These are phyloP conservation scores for Calcarisporium arbuscula DNA, from an alignment of 2,329 filamentous ascomycete species.

Conservation along the genomic window DNA sequence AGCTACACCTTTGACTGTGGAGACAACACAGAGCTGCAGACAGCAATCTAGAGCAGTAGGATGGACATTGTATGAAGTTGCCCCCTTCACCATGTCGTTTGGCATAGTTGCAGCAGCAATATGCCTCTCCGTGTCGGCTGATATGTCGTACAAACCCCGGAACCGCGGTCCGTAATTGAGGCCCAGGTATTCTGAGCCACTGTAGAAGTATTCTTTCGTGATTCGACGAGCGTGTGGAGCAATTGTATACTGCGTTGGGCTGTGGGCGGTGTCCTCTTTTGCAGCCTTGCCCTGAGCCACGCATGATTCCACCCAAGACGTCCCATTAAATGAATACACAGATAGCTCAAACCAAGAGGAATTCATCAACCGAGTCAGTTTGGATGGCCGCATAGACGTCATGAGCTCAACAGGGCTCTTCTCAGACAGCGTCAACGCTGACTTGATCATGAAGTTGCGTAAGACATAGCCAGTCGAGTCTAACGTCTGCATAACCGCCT, in stretches of 20 bases:
- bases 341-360: conserved; percentile 5
- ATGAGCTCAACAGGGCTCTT: conserved; percentile 7
- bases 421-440: conserved; percentile 6
- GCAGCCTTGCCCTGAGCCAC: conserved; percentile 13
- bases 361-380: conserved; percentile 3
- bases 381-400: conserved; percentile 6
- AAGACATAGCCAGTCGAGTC: conserved; percentile 4
- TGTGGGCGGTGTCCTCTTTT: too few relatives aligned
- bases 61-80: too few relatives aligned
- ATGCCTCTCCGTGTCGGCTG: background rate
- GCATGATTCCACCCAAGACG: conserved; percentile 22
- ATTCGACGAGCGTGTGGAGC: too few relatives aligned
- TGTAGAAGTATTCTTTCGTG: too few relatives aligned
- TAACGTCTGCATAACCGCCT: conserved; percentile 8
- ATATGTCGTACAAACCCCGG: background rate
- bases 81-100: too few relatives aligned
- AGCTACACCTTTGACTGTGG: too few relatives aligned
- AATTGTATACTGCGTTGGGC: too few relatives aligned
- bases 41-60: too few relatives aligned
- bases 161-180: background rate
- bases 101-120: background rate
- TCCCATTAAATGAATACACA: conserved; percentile 18
- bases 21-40: too few relatives aligned
- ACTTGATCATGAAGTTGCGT: conserved; percentile 7
- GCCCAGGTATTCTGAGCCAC: too few relatives aligned